These are phyloP conservation scores for Boletellus emodensis DNA, from an alignment of 768 basidiomycete species.

Conservation along the genomic window DNA sequence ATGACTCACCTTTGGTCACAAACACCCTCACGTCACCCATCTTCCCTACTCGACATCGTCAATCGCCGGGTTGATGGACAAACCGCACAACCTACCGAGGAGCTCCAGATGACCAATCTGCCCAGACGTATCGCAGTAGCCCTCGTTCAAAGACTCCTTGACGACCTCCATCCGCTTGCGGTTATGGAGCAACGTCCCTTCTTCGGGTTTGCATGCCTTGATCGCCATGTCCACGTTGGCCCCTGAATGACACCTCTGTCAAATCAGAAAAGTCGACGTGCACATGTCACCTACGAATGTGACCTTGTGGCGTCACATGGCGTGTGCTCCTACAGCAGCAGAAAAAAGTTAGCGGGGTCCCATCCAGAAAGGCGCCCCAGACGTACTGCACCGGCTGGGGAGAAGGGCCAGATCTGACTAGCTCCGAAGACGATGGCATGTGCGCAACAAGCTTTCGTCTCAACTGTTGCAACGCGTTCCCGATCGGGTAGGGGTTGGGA, in stretches of 20 bases:
- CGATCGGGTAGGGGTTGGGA: background rate
- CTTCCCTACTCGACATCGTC: conserved; percentile 39
- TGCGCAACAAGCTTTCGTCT: conserved; percentile 25
- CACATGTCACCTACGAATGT: conserved; percentile 36
- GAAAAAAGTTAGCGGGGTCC: background rate
- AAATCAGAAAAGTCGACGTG: background rate
- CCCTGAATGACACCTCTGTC: conserved; percentile 18
- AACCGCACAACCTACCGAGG: conserved; percentile 45
- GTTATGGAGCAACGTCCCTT: conserved; percentile 56
- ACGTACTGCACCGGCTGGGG: conserved; percentile 20
- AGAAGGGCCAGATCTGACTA: conserved; percentile 11
- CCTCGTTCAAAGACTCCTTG: conserved; percentile 72
- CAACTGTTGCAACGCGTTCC: conserved; percentile 24
- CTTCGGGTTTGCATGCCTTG: conserved; percentile 68
- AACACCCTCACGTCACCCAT: conserved; percentile 63
- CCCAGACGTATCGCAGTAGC: conserved; percentile 79
- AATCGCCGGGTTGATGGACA: background rate
- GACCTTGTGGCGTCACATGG: conserved; percentile 38
- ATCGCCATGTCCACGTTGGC: conserved; percentile 72
- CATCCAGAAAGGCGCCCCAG: background rate
- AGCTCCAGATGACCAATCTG: conserved; percentile 49
- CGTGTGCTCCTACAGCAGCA: conserved; percentile 15
- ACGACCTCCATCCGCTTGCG: conserved; percentile 66
- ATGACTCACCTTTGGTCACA: conserved; percentile 51
- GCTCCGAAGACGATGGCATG: conserved; percentile 16